Percentiles rank a stretch among this genome's conserved stretches.
Conservation (phyloP, 2,329 filamentous ascomycete species). For the Phymatotrichopsis omnivora region DNA sequence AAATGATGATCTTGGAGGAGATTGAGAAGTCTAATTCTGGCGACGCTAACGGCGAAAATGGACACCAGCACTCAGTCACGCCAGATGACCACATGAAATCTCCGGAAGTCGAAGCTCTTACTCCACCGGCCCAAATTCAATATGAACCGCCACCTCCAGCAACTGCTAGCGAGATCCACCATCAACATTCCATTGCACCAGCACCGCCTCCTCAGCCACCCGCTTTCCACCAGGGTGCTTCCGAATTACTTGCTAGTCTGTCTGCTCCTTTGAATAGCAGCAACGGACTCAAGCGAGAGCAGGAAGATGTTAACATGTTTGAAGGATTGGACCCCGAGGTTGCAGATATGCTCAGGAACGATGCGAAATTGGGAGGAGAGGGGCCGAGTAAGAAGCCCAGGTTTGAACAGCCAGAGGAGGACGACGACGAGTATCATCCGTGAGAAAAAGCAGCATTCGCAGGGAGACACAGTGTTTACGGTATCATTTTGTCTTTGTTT, state of each 20-base stretch:
- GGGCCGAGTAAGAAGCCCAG: conserved; percentile 24
- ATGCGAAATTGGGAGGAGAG: conserved; percentile 30
- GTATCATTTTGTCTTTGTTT: no score
- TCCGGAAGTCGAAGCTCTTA: conserved; percentile 76
- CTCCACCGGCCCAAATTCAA: conserved; percentile 58
- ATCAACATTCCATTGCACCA: conserved; percentile 32
- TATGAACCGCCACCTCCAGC: conserved; percentile 35
- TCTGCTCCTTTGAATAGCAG: conserved; percentile 37
- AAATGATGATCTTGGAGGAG: conserved; percentile 80
- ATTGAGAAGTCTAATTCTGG: conserved; percentile 53
- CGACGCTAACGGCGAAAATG: conserved; percentile 32
- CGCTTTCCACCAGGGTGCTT: conserved; percentile 31
- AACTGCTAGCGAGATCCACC: conserved; percentile 37
- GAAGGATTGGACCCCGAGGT: conserved; percentile 52
- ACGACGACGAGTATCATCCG: conserved; percentile 30
- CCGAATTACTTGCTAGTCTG: conserved; percentile 36
- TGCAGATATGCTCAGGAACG: conserved; percentile 46
- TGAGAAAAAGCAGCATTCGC: no score
- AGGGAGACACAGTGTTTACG: no score
- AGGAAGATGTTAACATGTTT: conserved; percentile 41
- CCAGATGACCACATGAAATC: conserved; percentile 55
- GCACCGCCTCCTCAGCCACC: conserved; percentile 25
- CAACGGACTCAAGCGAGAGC: conserved; percentile 39
- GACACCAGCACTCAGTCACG: conserved; percentile 37
- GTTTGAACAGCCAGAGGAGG: conserved; percentile 18